Evolutionary conservation across 495 filamentous ascomycete species (phyloP).

Genomic region (Penicillium antarcticum): DNA sequence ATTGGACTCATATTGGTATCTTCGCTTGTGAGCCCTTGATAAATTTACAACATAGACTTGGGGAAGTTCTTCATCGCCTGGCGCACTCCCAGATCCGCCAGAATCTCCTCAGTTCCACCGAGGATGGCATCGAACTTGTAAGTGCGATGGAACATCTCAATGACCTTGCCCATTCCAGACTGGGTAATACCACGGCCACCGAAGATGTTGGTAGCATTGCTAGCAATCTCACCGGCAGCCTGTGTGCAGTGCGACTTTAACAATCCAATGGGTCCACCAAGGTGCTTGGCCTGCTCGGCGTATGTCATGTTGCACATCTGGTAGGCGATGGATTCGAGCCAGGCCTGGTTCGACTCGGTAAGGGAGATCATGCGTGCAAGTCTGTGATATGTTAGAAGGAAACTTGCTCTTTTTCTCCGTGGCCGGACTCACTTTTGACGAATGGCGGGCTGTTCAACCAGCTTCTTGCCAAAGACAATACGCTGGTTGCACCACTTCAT

Average conservation of each 20-base stretch:
- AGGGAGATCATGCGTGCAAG: slow-evolving; percentile 86
- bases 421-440: slow-evolving; percentile 61
- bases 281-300: slow-evolving; percentile 66
- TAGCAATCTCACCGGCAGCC: slow-evolving; percentile 76
- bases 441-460: slow-evolving; percentile 83
- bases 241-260: slow-evolving; percentile 77
- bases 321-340: slow-evolving; percentile 80
- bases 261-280: slow-evolving; percentile 79
- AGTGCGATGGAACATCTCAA: slow-evolving; percentile 78
- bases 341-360: slow-evolving; percentile 76
- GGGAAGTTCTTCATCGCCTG: slow-evolving; percentile 82
- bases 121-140: slow-evolving; percentile 91
- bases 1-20: not conserved
- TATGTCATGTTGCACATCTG: slow-evolving; percentile 89
- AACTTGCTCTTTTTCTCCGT: not conserved
- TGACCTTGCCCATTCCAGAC: slow-evolving; percentile 74
- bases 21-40: not conserved
- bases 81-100: slow-evolving; percentile 77
- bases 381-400: slow-evolving; percentile 20
- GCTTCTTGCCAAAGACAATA: slow-evolving; percentile 77
- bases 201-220: slow-evolving; percentile 82
- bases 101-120: slow-evolving; percentile 79
- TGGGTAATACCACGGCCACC: slow-evolving; percentile 79
- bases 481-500: slow-evolving; percentile 89
- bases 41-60: slow-evolving; percentile 68